phyloP scores from a whole-genome alignment of 371 early-diverging fungal species.

The Mortierella sp. region DNA sequence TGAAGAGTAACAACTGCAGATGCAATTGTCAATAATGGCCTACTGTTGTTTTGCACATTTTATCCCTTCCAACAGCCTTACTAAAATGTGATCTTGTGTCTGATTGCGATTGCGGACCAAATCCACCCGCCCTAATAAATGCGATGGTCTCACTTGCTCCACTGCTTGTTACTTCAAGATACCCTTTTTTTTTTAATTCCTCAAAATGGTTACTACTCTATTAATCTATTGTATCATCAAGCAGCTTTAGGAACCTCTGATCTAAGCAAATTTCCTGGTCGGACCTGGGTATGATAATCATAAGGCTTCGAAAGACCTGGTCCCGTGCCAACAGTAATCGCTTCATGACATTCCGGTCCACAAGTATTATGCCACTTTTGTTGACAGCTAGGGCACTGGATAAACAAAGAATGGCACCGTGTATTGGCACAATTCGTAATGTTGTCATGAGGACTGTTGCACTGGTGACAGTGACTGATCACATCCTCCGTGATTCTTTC shows the following conservation, averaged over 20 bases:
- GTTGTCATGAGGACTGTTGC: slow-evolving; percentile 70
- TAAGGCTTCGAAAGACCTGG: slow-evolving; percentile 50
- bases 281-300: slow-evolving; percentile 63
- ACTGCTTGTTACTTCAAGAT: too few species aligned
- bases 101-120: too few species aligned
- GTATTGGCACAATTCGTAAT: slow-evolving; percentile 76
- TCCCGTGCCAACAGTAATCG: slow-evolving; percentile 37
- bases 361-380: slow-evolving; percentile 71
- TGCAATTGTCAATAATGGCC: too few species aligned
- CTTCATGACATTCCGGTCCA: slow-evolving; percentile 65
- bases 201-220: background rate
- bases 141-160: too few species aligned
- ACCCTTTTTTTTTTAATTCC: background rate
- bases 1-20: background rate
- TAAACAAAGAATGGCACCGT: slow-evolving; percentile 74
- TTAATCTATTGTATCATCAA: background rate
- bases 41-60: background rate
- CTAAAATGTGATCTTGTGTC: too few species aligned
- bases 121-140: too few species aligned
- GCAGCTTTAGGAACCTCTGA: slow-evolving; percentile 14
- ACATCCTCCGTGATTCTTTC: slow-evolving; percentile 76
- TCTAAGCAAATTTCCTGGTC: slow-evolving; percentile 38
- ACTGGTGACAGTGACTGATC: slow-evolving; percentile 73
- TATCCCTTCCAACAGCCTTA: background rate
- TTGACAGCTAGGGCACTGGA: slow-evolving; percentile 73